These are phyloP conservation scores for Leishmania guyanensis DNA, from an alignment of 208 protist genomes.

Conservation along the genomic window DNA sequence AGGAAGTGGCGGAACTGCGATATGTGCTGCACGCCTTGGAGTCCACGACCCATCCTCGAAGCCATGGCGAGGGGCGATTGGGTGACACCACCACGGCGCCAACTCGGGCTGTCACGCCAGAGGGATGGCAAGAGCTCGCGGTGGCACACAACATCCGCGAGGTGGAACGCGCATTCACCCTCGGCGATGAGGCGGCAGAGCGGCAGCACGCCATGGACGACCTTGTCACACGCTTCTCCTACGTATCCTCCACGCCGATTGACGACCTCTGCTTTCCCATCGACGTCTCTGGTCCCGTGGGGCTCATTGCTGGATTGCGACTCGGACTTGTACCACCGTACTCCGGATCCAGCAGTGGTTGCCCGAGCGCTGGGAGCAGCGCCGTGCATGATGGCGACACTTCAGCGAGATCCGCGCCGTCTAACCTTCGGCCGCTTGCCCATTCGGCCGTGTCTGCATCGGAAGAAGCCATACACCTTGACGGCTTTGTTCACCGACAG, in stretches of 20 bases:
- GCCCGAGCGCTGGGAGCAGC: not conserved
- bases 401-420: not conserved
- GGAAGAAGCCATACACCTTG: slow-evolving; percentile 15
- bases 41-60: not conserved
- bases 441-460: not conserved
- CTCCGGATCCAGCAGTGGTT: not conserved
- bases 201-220: slow-evolving; percentile 17
- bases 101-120: not conserved
- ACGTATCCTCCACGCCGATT: slow-evolving; percentile 31
- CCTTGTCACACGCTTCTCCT: slow-evolving; percentile 24
- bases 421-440: not conserved
- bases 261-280: slow-evolving; percentile 57
- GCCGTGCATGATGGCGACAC: not conserved
- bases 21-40: slow-evolving; percentile 28
- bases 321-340: slow-evolving; percentile 48
- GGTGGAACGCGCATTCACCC: slow-evolving; percentile 39
- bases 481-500: slow-evolving; percentile 25
- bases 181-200: slow-evolving; percentile 36
- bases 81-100: not conserved
- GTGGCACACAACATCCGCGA: slow-evolving; percentile 33
- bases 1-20: slow-evolving; percentile 13
- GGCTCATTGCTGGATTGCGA: slow-evolving; percentile 61
- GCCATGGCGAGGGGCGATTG: not conserved
- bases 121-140: slow-evolving; percentile 11
- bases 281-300: slow-evolving; percentile 53